Evolutionary conservation across 768 basidiomycete genomes (phyloP).

Genomic region (Chalciporus piperatus): DNA sequence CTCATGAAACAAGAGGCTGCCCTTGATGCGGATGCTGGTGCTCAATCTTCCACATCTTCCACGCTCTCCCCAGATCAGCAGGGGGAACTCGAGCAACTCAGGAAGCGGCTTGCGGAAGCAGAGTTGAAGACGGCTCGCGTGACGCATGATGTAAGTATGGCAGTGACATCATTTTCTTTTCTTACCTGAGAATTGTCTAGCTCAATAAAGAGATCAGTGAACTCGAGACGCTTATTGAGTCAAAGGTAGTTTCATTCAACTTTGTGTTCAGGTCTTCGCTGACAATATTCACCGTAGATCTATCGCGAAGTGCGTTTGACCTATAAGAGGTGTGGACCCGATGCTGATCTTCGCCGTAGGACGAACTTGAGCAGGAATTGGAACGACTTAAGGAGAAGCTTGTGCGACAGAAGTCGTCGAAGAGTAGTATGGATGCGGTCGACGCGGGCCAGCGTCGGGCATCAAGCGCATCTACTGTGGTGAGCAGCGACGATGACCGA

Average conservation of each 20-base stretch:
- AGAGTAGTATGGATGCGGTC: constrained; percentile 39
- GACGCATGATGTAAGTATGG: constrained; percentile 59
- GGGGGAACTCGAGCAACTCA: constrained; percentile 66
- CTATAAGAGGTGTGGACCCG: background rate
- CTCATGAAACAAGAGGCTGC: constrained; percentile 50
- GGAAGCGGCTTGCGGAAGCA: constrained; percentile 62
- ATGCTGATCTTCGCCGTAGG: constrained; percentile 40
- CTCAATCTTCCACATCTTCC: constrained; percentile 9
- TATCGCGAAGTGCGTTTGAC: constrained; percentile 67
- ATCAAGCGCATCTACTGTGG: constrained; percentile 22
- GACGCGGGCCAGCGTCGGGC: constrained; percentile 28
- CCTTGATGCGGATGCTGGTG: constrained; percentile 24
- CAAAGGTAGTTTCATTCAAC: constrained; percentile 57
- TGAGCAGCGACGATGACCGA: constrained; percentile 23
- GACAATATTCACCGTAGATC: constrained; percentile 47
- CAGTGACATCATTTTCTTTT: background rate
- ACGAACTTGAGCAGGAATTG: constrained; percentile 84
- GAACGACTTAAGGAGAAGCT: constrained; percentile 74
- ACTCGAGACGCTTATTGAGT: constrained; percentile 89
- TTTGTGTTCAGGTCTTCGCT: background rate
- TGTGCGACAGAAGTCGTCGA: constrained; percentile 54
- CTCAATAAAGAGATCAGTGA: constrained; percentile 91
- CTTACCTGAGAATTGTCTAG: constrained; percentile 36
- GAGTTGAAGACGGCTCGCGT: constrained; percentile 75
- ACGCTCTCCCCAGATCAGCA: constrained; percentile 35